Evolutionary conservation across 2,329 filamentous ascomycete species (phyloP).

Genomic region (Myriosclerotinia duriaeana): DNA sequence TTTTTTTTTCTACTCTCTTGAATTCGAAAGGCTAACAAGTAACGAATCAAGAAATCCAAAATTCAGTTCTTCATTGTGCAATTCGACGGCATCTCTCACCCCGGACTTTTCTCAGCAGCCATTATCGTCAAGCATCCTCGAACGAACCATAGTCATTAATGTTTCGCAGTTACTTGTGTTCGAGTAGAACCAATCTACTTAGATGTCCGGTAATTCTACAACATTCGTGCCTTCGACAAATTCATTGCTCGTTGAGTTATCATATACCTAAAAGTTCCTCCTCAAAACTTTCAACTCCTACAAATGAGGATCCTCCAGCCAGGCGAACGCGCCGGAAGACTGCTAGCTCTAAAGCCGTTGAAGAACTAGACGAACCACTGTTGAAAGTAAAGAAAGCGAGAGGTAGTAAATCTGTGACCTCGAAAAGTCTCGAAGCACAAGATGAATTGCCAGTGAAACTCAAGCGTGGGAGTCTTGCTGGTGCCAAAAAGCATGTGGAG

Average conservation of each 20-base stretch:
- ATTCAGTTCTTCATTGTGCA: background rate
- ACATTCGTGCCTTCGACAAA: background rate
- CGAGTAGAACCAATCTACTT: constrained; percentile 27
- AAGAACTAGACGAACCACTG: background rate
- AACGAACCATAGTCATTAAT: constrained; percentile 26
- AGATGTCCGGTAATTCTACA: background rate
- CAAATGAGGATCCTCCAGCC: background rate
- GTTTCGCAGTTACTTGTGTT: constrained; percentile 29
- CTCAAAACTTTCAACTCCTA: background rate
- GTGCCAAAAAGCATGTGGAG: background rate
- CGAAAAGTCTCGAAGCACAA: background rate
- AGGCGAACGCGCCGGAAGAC: constrained; percentile 9
- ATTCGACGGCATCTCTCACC: background rate
- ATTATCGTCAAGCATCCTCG: background rate
- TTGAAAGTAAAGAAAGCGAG: background rate
- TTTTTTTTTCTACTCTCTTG: background rate
- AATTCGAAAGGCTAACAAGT: background rate
- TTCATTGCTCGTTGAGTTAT: constrained; percentile 4
- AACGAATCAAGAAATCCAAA: background rate
- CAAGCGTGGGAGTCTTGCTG: background rate
- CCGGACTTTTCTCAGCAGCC: background rate
- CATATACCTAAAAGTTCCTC: background rate
- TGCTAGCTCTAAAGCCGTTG: background rate
- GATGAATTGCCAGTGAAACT: background rate
- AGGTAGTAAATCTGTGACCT: background rate